A percentile compares a stretch with the other conserved stretches of the same genome.
Evolutionary conservation across 371 early-diverging fungal species (phyloP).

Genomic region (Zychaea mexicana): DNA sequence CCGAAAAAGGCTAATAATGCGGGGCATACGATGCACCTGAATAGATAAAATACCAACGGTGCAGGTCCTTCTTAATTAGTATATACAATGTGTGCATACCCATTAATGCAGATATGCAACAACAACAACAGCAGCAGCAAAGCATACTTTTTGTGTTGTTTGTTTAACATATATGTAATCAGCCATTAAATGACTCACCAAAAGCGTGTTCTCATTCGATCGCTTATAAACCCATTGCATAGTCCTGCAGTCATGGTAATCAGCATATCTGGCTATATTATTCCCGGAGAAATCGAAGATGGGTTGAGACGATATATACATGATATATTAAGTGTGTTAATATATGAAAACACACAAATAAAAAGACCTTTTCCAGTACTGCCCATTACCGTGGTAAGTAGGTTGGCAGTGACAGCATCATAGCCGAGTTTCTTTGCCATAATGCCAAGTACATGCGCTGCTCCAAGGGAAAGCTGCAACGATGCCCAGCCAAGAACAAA

Average conservation of each 20-base stretch:
- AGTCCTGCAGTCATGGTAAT: constrained; percentile 43
- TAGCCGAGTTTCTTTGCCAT: constrained; percentile 46
- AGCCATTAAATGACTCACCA: constrained; percentile 30
- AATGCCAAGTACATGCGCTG: constrained; percentile 42
- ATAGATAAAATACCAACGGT: background rate
- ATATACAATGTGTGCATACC: background rate
- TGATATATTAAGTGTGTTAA: no score
- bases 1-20: constrained; percentile 35
- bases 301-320: background rate
- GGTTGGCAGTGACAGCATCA: constrained; percentile 50
- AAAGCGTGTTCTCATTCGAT: constrained; percentile 31
- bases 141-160: no score
- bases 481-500: constrained; percentile 46
- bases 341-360: background rate
- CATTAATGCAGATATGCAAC: background rate
- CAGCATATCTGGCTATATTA: constrained; percentile 40
- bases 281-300: no score
- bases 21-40: constrained; percentile 41
- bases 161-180: no score
- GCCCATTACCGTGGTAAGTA: constrained; percentile 43
- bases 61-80: background rate
- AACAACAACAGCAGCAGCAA: background rate
- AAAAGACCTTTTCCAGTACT: background rate
- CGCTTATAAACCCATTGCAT: constrained; percentile 44
- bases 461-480: constrained; percentile 37